Conservation (phyloP, 2,329 filamentous ascomycete genomes). For the Aspergillus sp. region DNA sequence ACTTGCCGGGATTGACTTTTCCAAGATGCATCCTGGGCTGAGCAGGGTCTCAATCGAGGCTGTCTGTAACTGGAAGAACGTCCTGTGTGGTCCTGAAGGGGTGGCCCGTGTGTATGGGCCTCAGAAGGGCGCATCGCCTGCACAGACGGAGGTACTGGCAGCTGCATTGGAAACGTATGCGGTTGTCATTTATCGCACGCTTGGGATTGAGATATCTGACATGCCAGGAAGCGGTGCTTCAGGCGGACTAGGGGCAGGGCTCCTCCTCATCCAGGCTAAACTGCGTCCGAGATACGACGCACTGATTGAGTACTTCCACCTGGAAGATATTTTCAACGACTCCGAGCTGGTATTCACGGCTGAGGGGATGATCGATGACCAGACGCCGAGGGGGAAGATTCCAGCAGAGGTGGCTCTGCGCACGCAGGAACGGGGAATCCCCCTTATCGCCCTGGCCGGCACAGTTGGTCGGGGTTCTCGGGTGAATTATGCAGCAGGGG, state of each 20-base stretch:
- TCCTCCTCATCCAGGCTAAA: slow-evolving; percentile 49
- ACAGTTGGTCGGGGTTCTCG: slow-evolving; percentile 40
- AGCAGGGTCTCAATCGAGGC: slow-evolving; percentile 47
- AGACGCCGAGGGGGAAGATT: slow-evolving; percentile 55
- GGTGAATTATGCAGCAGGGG: slow-evolving; percentile 35
- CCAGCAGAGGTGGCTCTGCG: slow-evolving; percentile 53
- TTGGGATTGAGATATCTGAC: slow-evolving; percentile 38
- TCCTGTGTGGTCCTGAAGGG: slow-evolving; percentile 50
- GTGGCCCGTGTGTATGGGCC: slow-evolving; percentile 54
- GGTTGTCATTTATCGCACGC: slow-evolving; percentile 31
- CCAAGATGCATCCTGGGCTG: slow-evolving; percentile 40
- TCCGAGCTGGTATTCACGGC: slow-evolving; percentile 55
- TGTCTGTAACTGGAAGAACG: slow-evolving; percentile 54
- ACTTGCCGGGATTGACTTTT: slow-evolving; percentile 43
- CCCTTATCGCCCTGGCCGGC: slow-evolving; percentile 48
- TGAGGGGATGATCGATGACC: slow-evolving; percentile 54
- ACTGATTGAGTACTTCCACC: slow-evolving; percentile 52
- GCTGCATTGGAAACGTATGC: slow-evolving; percentile 46
- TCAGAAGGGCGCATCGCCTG: slow-evolving; percentile 51
- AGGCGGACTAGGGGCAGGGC: slow-evolving; percentile 53
- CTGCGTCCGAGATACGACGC: slow-evolving; percentile 51
- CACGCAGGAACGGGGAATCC: slow-evolving; percentile 47
- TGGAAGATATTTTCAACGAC: slow-evolving; percentile 47
- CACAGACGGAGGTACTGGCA: slow-evolving; percentile 46
- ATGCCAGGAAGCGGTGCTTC: slow-evolving; percentile 53